These are phyloP conservation scores for Fusarium oligoseptatum DNA, from an alignment of 2,329 filamentous ascomycete species.

Conservation along the genomic window DNA sequence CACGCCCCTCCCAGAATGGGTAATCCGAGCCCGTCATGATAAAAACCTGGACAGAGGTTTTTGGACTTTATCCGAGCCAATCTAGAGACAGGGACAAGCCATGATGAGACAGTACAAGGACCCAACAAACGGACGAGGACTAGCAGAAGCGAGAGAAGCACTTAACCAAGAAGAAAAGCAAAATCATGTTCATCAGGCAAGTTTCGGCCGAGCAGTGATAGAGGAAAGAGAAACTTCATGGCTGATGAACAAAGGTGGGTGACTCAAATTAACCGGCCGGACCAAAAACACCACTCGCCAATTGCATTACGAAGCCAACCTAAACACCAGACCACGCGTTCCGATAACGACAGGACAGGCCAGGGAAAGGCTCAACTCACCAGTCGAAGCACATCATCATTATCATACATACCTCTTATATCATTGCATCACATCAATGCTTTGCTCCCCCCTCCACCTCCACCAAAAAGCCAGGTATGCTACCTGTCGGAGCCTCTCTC, in stretches of 20 bases:
- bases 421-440: constrained; percentile 12
- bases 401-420: constrained; percentile 28
- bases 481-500: constrained; percentile 42
- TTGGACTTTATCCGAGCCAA: constrained; percentile 39
- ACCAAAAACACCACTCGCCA: constrained; percentile 41
- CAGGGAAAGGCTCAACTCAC: not conserved
- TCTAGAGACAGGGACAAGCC: constrained; percentile 18
- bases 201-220: constrained; percentile 5
- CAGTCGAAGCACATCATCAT: constrained; percentile 28
- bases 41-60: constrained; percentile 6
- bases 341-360: constrained; percentile 15
- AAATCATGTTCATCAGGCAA: constrained; percentile 4
- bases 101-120: constrained; percentile 15
- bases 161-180: not conserved
- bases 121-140: constrained; percentile 12
- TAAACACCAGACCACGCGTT: constrained; percentile 22
- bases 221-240: not conserved
- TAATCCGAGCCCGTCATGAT: constrained; percentile 41
- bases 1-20: constrained; percentile 30
- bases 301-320: constrained; percentile 10
- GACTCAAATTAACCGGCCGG: constrained; percentile 10
- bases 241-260: not conserved
- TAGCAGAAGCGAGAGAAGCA: constrained; percentile 16
- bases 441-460: not conserved
- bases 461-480: constrained; percentile 23